Conservation (phyloP, 2,329 filamentous ascomycete genomes). For the Verticillium isaacii region DNA sequence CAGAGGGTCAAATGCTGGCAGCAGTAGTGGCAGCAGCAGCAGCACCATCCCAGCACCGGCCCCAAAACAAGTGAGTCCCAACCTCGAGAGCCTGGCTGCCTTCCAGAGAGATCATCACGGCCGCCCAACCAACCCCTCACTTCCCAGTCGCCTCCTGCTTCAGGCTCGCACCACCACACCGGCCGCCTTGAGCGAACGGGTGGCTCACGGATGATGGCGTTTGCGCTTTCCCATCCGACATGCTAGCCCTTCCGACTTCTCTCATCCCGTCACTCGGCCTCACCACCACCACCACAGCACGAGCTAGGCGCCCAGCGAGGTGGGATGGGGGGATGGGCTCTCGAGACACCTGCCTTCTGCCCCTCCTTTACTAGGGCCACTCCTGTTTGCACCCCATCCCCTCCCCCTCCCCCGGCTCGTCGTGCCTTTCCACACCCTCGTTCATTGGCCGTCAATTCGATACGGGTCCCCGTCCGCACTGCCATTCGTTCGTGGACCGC, state of each 20-base stretch:
- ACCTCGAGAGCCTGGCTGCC: no score
- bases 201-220: neutral
- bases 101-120: no score
- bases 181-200: neutral
- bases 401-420: neutral
- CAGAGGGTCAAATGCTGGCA: no score
- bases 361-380: neutral
- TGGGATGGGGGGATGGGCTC: neutral
- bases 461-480: neutral
- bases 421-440: neutral
- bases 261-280: neutral
- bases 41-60: no score
- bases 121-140: neutral
- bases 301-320: neutral
- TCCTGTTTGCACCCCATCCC: neutral
- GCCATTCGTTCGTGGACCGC: neutral
- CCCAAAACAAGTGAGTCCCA: no score
- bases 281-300: neutral
- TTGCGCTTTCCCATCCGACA: neutral
- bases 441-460: neutral
- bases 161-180: neutral
- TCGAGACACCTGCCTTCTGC: neutral
- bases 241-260: neutral
- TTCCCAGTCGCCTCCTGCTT: neutral
- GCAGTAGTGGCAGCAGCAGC: no score